phyloP scores from a whole-genome alignment of 2,329 filamentous ascomycete genomes.

The Curvularia eragrostidis region DNA sequence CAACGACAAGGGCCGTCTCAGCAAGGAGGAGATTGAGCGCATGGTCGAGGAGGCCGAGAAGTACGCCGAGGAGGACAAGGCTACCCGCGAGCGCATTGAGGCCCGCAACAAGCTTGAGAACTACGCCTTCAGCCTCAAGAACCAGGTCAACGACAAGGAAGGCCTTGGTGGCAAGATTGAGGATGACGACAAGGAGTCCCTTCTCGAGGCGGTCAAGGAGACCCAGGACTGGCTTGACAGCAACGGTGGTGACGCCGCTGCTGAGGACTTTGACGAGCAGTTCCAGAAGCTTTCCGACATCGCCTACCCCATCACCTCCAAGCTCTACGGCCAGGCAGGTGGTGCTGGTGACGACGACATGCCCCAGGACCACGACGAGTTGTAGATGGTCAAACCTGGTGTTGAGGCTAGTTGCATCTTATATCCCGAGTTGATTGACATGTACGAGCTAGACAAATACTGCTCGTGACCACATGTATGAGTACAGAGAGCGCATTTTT shows the following conservation, averaged over 20 bases:
- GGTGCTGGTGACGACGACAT: conserved; percentile 73
- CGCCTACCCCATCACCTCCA: conserved; percentile 98
- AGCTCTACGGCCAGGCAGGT: conserved; percentile 76
- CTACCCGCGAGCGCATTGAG: conserved; percentile 94
- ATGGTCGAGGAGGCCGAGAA: conserved; percentile 99
- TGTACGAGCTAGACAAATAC: conserved; percentile 23
- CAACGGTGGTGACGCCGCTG: conserved; percentile 81
- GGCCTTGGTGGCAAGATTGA: conserved; percentile 98
- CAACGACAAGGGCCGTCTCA: conserved; percentile 98
- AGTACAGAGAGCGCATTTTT: conserved; percentile 31
- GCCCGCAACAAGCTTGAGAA: conserved; percentile 97
- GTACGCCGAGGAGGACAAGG: conserved; percentile 99
- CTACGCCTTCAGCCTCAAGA: conserved; percentile 99
- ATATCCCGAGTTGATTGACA: conserved; percentile 24
- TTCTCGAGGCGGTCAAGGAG: conserved; percentile 97
- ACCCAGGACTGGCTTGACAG: conserved; percentile 95
- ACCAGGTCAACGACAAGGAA: conserved; percentile 96
- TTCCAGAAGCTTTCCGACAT: conserved; percentile 98
- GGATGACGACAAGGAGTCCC: conserved; percentile 96
- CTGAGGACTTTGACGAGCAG: conserved; percentile 99
- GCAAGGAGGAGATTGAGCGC: conserved; percentile 96
- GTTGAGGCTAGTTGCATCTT: conserved; percentile 28
- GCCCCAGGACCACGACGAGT: conserved; percentile 56
- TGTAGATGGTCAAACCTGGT: conserved; percentile 44
- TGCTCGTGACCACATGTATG: conserved; percentile 32